Evolutionary conservation across 306 rosid genomes (phyloP), one percentile per base, ranked within the genome.

Genomic region (Mucuna pruriens): DNA sequence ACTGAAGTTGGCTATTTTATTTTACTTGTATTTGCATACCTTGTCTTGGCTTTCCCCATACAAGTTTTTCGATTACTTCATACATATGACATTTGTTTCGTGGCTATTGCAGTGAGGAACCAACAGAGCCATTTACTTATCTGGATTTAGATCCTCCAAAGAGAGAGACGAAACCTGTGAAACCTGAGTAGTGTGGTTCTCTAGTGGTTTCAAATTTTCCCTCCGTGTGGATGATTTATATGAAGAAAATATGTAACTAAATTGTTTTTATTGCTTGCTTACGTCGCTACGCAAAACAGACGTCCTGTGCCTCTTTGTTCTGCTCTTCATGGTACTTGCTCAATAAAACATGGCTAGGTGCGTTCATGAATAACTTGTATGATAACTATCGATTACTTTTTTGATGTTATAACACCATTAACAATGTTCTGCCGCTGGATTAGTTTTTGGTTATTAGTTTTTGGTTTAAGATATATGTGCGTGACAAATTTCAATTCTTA

Each of bases 101-200:
- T 83, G 77, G 76, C 52, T 25, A 33, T 80, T 84, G 90, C 95
- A 94, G 98, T 57, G 98, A 92, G 90, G 98, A 92, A 80, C 97
- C 94, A 31, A 90, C 95, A 3, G 97, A 90, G 85, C 95, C 97
- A 39, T 94, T 19, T 80, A 90, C 92, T 38, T 94, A 92, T 62
- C 80, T 94, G 85, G 84, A 92, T 74, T 71, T 92, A 58, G 97
- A 94, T 42, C 94, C 98, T 79, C 97, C 92, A 3, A 89, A 76
- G 71, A 85, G 87, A 74, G 98, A 84, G 79, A 83, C 84, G 68
- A 86, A 90, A 71, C 88, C 87, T 9, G 89, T 82, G 82, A 92
- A 92, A 84, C 88, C 82, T 34, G 96, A 90, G 89, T 89, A 79
- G 78, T 45, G 77, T 79, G 49, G 34, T 61, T 40, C 57, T 80